Conservation (phyloP, 176 grass and related monocot species). For the Saccharum officinarum region DNA sequence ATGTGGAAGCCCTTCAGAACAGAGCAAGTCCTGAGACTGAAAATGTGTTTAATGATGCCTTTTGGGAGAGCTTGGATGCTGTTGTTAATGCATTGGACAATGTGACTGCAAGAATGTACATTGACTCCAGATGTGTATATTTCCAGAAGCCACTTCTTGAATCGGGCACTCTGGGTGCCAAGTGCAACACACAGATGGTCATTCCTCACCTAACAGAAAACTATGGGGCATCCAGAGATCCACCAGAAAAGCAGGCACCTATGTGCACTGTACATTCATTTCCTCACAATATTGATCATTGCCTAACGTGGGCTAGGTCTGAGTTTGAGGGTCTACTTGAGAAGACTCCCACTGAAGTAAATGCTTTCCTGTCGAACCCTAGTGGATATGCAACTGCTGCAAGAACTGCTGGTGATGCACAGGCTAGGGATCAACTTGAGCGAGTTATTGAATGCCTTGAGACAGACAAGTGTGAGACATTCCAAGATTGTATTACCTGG, state of each 20-base stretch:
- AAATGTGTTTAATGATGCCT: conserved; percentile 87
- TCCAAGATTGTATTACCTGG: conserved; percentile 94
- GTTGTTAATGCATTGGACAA: conserved; percentile 89
- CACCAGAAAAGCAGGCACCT: conserved; percentile 93
- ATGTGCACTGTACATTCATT: conserved; percentile 98
- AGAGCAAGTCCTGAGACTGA: conserved; percentile 93
- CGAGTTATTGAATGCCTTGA: conserved; percentile 84
- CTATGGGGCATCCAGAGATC: conserved; percentile 94
- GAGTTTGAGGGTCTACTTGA: conserved; percentile 96
- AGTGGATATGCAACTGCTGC: conserved; percentile 51
- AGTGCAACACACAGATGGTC: conserved; percentile 98
- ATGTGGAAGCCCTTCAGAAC: conserved; percentile 83
- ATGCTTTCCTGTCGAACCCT: conserved; percentile 78
- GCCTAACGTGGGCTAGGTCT: conserved; percentile 88
- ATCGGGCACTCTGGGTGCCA: conserved; percentile 89
- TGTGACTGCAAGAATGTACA: conserved; percentile 91
- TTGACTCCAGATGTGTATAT: conserved; percentile 87
- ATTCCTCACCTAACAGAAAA: conserved; percentile 94
- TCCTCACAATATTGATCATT: conserved; percentile 96
- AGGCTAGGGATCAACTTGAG: conserved; percentile 82
- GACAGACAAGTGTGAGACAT: conserved; percentile 75
- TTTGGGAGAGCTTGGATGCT: conserved; percentile 86
- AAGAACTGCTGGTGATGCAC: conserved; percentile 86
- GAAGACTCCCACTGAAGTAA: conserved; percentile 90
- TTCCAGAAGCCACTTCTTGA: conserved; percentile 93